A percentile compares a stretch with the other conserved stretches of the same genome.
phyloP scores from a whole-genome alignment of 2,329 filamentous ascomycete species.

The Neonectria hederae region DNA sequence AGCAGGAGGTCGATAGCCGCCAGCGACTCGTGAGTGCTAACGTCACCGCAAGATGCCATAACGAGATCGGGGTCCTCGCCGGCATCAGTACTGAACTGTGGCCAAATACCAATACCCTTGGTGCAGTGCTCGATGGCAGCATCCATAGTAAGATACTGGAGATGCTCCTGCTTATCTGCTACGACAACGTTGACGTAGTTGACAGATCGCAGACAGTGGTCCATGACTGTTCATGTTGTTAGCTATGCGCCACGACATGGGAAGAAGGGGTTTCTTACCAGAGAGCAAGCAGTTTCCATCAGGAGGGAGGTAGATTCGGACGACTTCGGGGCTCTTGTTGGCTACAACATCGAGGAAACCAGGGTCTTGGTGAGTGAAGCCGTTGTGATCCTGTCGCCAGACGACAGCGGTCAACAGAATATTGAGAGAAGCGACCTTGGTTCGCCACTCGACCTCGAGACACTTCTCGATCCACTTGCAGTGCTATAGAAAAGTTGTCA shows the following conservation, averaged over 20 bases:
- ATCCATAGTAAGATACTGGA: slow-evolving; percentile 80
- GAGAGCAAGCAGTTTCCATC: slow-evolving; percentile 82
- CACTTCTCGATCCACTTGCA: slow-evolving; percentile 89
- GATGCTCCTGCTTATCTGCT: slow-evolving; percentile 81
- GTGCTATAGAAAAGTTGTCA: slow-evolving; percentile 57
- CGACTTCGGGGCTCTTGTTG: slow-evolving; percentile 83
- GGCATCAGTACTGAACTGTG: slow-evolving; percentile 77
- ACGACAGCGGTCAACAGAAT: slow-evolving; percentile 82
- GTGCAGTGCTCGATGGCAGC: slow-evolving; percentile 79
- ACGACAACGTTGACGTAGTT: slow-evolving; percentile 88
- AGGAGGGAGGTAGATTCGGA: slow-evolving; percentile 82
- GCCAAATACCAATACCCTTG: slow-evolving; percentile 82
- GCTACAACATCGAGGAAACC: slow-evolving; percentile 82
- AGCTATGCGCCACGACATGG: slow-evolving; percentile 10
- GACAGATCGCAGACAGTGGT: slow-evolving; percentile 76
- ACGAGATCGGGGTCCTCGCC: slow-evolving; percentile 76
- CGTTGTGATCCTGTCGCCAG: slow-evolving; percentile 86
- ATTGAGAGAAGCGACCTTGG: slow-evolving; percentile 78
- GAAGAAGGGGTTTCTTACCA: slow-evolving; percentile 35
- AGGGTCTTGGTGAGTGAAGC: slow-evolving; percentile 83
- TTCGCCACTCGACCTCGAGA: slow-evolving; percentile 80
- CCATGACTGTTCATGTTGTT: slow-evolving; percentile 61
- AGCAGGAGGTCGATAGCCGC: slow-evolving; percentile 79
- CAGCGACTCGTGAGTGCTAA: slow-evolving; percentile 77
- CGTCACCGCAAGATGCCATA: slow-evolving; percentile 80